Base-by-base conservation (phyloP, 2,329 filamentous ascomycete species). In the Monilinia laxa region DNA sequence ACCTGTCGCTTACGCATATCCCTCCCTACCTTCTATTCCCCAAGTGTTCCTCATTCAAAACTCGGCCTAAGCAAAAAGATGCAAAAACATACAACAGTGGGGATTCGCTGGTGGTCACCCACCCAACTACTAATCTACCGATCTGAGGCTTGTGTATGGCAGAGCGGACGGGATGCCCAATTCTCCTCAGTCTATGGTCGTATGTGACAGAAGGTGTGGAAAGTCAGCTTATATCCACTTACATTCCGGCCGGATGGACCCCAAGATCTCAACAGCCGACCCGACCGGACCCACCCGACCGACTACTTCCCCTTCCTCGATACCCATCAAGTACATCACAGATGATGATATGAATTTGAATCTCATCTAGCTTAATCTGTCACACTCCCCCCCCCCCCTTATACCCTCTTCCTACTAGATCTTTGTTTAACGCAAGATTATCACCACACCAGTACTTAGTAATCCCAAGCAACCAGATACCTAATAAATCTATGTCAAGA, bases 121-220 rank as follows among this genome's bases (percentile, higher is more conserved):
- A 60, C 42, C 57, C 57, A 60, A 60, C 57, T 60, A 60, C 42
- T 60, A 60, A 38, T 60, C 42, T 35, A 60, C 57, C 42, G 42
- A 60, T 59, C 42, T 49, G 42, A 59, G 42, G 57, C 42, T 59
- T 59, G 57, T 59, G 57, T 59, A 59, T 59, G 42, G 57, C 57
- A 59, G 57, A 59, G 57, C 42, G 57, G 57, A 59, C 42, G 42
- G 57, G 57, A 59, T 59, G 31, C 31, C 31, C 31, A 35, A 35
- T 35, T 35, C 31, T 35, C 31, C 31, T 35, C 31, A 35, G 31
- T 56, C 54, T 58, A 58, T 58, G 56, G 40, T 58, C 57, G 42
- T 60, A 60, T 49, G 28, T 59, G 28, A 1, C 0, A 12, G 12
- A 7, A 0, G 0, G 0, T 0, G 0, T 10, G 7, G 2, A 2